Percentiles rank a stretch among this genome's conserved stretches.
Evolutionary conservation across 164 flowering plant genomes (phyloP).

Genomic region (Sedum album): DNA sequence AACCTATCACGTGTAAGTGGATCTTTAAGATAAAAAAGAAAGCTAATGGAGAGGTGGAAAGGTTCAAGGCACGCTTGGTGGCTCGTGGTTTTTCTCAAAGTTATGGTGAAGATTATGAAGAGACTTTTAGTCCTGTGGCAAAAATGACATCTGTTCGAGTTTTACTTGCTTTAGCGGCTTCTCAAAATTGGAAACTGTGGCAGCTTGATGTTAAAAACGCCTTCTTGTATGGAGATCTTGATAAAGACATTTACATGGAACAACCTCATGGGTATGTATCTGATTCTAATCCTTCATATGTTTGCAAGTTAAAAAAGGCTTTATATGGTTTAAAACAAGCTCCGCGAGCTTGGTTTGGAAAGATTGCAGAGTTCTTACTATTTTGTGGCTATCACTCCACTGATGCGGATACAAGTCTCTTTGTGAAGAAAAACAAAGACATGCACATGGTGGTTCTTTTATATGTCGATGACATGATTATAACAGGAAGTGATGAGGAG

Average conservation of each 20-base stretch:
- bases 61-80: conserved; percentile 6
- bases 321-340: neutral
- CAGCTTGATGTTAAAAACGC: conserved; percentile 4
- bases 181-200: neutral
- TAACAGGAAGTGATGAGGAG: neutral
- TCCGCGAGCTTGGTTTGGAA: conserved; percentile 1
- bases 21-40: neutral
- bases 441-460: neutral
- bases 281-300: neutral
- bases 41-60: neutral
- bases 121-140: neutral
- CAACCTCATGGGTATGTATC: conserved; percentile 1
- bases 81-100: conserved; percentile 4
- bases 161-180: neutral
- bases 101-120: neutral
- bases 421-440: neutral
- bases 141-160: neutral
- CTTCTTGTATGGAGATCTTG: neutral
- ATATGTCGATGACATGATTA: conserved; percentile 5
- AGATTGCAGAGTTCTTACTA: neutral
- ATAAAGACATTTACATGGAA: neutral
- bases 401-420: neutral
- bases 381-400: neutral
- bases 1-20: conserved; percentile 1
- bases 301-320: neutral